Evolutionary conservation across 2,329 filamentous ascomycete species (phyloP), one percentile per base, ranked within the genome.

Genomic region (Aspergillus terreus): DNA sequence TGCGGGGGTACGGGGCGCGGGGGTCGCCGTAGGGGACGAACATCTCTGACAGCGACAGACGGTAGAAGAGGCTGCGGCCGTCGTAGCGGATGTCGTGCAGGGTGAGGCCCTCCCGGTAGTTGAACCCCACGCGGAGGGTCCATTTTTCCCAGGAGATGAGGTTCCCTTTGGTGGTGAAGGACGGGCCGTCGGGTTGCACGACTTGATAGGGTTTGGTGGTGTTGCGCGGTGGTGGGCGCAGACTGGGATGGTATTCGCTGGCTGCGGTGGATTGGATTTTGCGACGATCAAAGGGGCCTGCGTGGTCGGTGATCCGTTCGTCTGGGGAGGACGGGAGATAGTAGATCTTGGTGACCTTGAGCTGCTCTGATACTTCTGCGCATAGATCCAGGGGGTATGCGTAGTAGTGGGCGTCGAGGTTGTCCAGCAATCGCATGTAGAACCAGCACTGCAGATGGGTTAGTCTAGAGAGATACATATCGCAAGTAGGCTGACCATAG

Each of bases 301-400:
- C 62, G 58, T 53, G 25, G 14, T 64, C 58, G 58, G 74, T 71
- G 44, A 76, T 72, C 14, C 70, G 64, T 43, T 75, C 70, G 9
- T 72, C 58, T 1, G 67, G 59, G 1, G 71, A 68, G 1, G 75
- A 68, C 14, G 77, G 76, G 7, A 82, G 71, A 33, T 73, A 72
- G 55, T 78, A 76, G 46, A 82, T 72, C 50, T 78, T 76, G 51
- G 74, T 76, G 3, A 82, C 76, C 25, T 76, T 58, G 3, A 82
- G 67, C 2, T 76, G 63, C 54, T 78, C 73, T 6, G 77, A 78
- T 44, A 78, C 72, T 58, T 82, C 78, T 6, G 78, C 76, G 43
- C 73, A 76, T 19, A 83, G 69, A 49, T 81, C 76, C 7, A 83
- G 70, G 0, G 81, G 81, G 49, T 82, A 82, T 4, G 80, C 80